Conservation (phyloP, 2,329 filamentous ascomycete species). For the Xylaria sp. region DNA sequence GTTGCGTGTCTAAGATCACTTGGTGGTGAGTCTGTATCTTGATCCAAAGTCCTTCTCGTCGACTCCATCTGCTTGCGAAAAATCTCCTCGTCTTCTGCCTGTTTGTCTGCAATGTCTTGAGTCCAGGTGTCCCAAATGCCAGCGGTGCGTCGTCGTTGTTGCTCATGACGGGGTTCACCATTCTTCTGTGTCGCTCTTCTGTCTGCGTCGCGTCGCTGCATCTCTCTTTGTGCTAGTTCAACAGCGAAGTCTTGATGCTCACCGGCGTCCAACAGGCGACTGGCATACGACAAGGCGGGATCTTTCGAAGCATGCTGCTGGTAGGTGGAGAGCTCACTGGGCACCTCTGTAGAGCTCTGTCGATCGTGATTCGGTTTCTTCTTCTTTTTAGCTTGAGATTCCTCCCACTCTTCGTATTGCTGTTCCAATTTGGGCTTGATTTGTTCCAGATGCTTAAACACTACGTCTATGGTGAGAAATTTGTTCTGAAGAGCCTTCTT, state of each 20-base stretch:
- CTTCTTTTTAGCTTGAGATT: conserved; percentile 58
- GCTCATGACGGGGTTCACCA: conserved; percentile 66
- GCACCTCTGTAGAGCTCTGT: conserved; percentile 27
- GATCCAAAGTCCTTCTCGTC: conserved; percentile 59
- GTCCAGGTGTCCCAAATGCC: conserved; percentile 59
- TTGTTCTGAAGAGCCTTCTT: conserved; percentile 68
- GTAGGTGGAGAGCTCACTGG: conserved; percentile 52
- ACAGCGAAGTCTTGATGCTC: conserved; percentile 81
- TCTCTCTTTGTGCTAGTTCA: conserved; percentile 77
- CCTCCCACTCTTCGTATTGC: conserved; percentile 74
- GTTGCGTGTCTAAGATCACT: conserved; percentile 38
- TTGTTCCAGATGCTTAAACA: conserved; percentile 76
- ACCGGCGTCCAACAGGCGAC: conserved; percentile 72
- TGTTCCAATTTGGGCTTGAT: conserved; percentile 82
- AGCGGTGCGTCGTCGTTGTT: conserved; percentile 62
- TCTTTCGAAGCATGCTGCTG: conserved; percentile 65
- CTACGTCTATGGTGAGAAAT: conserved; percentile 61
- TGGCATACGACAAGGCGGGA: conserved; percentile 64
- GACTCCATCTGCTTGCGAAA: conserved; percentile 64
- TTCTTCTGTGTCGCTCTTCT: conserved; percentile 67
- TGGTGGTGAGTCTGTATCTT: conserved; percentile 40
- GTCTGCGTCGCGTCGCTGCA: conserved; percentile 71
- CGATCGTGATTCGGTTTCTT: conserved; percentile 39
- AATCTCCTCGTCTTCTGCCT: conserved; percentile 55
- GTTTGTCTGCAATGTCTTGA: conserved; percentile 46